These are phyloP conservation scores for Cercophora newfieldiana DNA, from an alignment of 495 filamentous ascomycete genomes.

Conservation along the genomic window DNA sequence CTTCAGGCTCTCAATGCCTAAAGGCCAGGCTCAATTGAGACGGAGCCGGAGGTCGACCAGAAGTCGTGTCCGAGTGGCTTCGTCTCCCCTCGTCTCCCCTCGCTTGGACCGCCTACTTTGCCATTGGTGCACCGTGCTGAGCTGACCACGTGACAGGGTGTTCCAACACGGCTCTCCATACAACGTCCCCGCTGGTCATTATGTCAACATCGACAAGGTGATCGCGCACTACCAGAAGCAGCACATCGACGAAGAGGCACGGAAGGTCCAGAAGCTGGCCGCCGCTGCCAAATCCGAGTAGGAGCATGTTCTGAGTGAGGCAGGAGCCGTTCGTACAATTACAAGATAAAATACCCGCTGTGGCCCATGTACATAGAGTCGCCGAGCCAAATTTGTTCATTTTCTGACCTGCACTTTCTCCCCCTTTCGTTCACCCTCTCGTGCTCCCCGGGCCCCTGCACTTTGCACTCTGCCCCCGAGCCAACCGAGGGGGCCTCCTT, in stretches of 20 bases:
- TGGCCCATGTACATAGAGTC: conserved; percentile 31
- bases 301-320: conserved; percentile 11
- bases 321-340: neutral
- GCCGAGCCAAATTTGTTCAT: conserved; percentile 20
- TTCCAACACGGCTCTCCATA: conserved; percentile 43
- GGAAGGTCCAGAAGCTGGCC: conserved; percentile 45
- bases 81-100: neutral
- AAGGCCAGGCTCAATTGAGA: conserved; percentile 3
- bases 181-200: conserved; percentile 49
- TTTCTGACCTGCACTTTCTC: conserved; percentile 9
- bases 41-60: neutral
- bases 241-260: conserved; percentile 47
- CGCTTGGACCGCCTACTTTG: neutral
- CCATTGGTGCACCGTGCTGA: conserved; percentile 25
- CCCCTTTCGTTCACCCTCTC: conserved; percentile 4
- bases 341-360: conserved; percentile 18
- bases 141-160: conserved; percentile 41
- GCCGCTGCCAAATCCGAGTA: conserved; percentile 31
- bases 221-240: conserved; percentile 50
- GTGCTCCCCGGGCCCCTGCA: too few species aligned
- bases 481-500: neutral
- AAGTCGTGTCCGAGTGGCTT: neutral
- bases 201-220: conserved; percentile 45
- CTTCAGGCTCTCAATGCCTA: neutral
- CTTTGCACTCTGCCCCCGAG: neutral